These are phyloP conservation scores for Stramenopiles sp. DNA, from an alignment of 352 stramenopile genomes.

Conservation along the genomic window DNA sequence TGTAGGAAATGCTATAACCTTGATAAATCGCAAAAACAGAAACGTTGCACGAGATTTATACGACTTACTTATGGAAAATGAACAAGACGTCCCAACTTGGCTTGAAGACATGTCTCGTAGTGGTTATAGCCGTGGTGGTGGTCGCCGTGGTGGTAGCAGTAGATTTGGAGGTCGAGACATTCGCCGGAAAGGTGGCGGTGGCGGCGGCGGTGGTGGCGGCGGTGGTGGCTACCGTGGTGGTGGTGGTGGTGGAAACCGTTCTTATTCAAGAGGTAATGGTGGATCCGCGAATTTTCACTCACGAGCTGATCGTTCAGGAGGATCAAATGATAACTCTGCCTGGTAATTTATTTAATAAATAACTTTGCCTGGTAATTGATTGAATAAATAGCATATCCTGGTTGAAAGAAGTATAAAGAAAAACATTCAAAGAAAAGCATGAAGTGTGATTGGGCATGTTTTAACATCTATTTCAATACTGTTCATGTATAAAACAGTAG, in stretches of 20 bases:
- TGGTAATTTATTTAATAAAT: no score
- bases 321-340: no score
- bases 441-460: no score
- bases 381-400: no score
- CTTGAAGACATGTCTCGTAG: slow-evolving; percentile 11
- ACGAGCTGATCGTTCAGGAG: no score
- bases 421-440: no score
- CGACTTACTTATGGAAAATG: slow-evolving; percentile 36
- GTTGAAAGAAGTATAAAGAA: no score
- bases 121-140: slow-evolving; percentile 10
- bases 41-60: slow-evolving; percentile 83
- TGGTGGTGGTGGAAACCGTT: slow-evolving; percentile 12
- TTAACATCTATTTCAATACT: no score
- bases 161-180: no score
- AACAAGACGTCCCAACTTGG: slow-evolving; percentile 15
- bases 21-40: slow-evolving; percentile 93
- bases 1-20: slow-evolving; percentile 67
- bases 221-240: slow-evolving; percentile 13
- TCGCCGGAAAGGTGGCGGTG: slow-evolving; percentile 13
- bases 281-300: no score
- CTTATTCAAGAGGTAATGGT: slow-evolving; percentile 12
- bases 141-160: slow-evolving; percentile 10
- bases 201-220: slow-evolving; percentile 11
- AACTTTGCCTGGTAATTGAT: no score
- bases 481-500: no score